Base-by-base conservation (phyloP, 768 basidiomycete genomes). In the Russula abietina region DNA sequence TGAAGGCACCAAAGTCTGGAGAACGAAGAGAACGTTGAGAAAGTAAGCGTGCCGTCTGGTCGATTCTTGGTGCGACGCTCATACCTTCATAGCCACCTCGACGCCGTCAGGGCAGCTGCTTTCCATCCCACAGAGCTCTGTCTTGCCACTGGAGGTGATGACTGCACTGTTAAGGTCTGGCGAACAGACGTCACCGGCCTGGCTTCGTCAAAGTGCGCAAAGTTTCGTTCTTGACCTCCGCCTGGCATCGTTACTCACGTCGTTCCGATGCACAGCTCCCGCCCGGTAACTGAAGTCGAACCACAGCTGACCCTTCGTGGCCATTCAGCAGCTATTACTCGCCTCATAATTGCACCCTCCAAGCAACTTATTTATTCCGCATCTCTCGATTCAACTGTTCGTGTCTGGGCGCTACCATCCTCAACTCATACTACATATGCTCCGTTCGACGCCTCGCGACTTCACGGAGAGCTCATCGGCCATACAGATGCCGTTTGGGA, bases 401-500 rank as follows among this genome's bases (percentile, higher is more conserved):
- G 92, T 33, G 80, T 97, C 24, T 98, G 95, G 96, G 83, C 84
- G 10, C 76, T 95, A 38, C 94, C 96, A 9, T 68, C 81, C 9
- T 75, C 81, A 4, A 79, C 84, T 39, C 89, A 93, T 73, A 90
- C 92, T 57, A 92, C 94, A 17, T 99, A 98, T 74, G 89, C 91
- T 1, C 87, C 93, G 0, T 93, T 91, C 72, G 94, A 98, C 69
- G 82, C 89, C 54, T 85, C 85, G 0, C 81, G 87, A 4, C 80
- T 85, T 32, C 81, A 89, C 41, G 88, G 88, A 38, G 86, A 89
- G 67, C 81, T 98, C 32, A 85, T 95, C 33, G 93, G 95, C 4
- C 93, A 97, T 72, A 92, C 93, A 5, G 95, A 99, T 71, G 93
- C 93, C 6, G 89, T 98, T 28, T 99, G 97, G 97, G 97, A 94